Percentiles rank a stretch among this genome's conserved stretches.
Evolutionary conservation across 2,329 filamentous ascomycete genomes (phyloP).

Genomic region (Fusarium coicis): DNA sequence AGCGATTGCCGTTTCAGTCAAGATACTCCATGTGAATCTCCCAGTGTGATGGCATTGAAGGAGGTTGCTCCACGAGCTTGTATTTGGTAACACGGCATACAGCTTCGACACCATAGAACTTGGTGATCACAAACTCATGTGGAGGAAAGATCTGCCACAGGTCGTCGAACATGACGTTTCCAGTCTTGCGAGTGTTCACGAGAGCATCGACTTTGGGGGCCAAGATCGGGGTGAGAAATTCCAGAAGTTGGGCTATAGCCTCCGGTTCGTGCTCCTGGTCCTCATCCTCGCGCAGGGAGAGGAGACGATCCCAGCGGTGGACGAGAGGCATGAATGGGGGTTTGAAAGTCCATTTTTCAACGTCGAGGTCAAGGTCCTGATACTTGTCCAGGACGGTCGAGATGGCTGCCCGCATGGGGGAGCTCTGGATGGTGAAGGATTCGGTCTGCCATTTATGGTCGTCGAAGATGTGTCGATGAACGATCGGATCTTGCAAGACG

Average conservation of each 20-base stretch:
- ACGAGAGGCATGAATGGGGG: slow-evolving; percentile 20
- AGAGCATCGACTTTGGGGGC: slow-evolving; percentile 42
- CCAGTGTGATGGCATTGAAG: slow-evolving; percentile 19
- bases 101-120: slow-evolving; percentile 49
- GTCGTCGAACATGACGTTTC: slow-evolving; percentile 46
- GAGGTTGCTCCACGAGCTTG: neutral
- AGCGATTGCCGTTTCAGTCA: slow-evolving; percentile 50
- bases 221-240: slow-evolving; percentile 48
- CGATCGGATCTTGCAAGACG: neutral
- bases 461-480: neutral
- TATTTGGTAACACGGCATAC: slow-evolving; percentile 50
- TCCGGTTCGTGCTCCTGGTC: neutral
- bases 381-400: neutral
- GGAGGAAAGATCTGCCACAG: slow-evolving; percentile 53
- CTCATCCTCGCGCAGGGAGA: neutral
- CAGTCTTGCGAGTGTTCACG: slow-evolving; percentile 42
- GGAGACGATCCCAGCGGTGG: slow-evolving; percentile 15
- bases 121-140: slow-evolving; percentile 46
- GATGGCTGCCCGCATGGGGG: slow-evolving; percentile 4
- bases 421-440: slow-evolving; percentile 15
- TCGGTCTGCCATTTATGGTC: slow-evolving; percentile 9
- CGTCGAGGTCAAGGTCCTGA: slow-evolving; percentile 15
- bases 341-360: slow-evolving; percentile 20
- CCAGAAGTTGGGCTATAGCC: slow-evolving; percentile 31
- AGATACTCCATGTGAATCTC: slow-evolving; percentile 48